Evolutionary conservation across 257 asterid species (phyloP), one percentile per base, ranked within the genome.

Genomic region (Nicotiana noctiflora): DNA sequence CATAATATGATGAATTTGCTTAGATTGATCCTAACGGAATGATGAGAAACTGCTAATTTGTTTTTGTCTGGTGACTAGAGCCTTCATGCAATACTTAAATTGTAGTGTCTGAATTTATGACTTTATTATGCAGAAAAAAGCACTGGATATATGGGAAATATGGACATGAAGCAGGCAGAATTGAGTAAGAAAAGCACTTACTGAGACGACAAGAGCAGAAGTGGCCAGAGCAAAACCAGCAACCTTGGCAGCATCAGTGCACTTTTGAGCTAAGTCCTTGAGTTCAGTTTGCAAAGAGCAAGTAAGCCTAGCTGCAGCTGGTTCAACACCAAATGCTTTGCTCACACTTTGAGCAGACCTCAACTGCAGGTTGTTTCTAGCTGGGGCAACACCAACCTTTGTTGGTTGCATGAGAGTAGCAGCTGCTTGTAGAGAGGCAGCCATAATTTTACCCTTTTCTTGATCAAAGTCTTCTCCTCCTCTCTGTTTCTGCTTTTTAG

Each of bases 151-250:
- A 72, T 72, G 40, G 60, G 60, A 23, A 40, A 21, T 21, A 70
- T 70, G 17, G 34, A 44, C 37, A 19, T 72, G 9, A 74, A 25
- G 37, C 44, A 23, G 44, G 55, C 29, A 44, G 72, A n/a, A 63
- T 51, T 63, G 29, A 19, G 3, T 15, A 29, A 19, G 37, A 9
- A 1, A 34, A 74, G 51, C 4, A 55, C 82, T 76, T 92, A 95
- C 99, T 83, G 98, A 90, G 86, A 86, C 93, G 13, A 94, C 89
- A 27, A 96, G 98, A 21, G 99, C 99, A 53, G 99, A 96, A 81
- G 98, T 90, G 77, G 99, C 99, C 44, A 96, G 98, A 80, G 98
- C 98, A 77, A 96, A 91, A 32, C 97, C 98, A 67, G 99, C 98
- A 79, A 93, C 90, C 89, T 91, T 96, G 77, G 98, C 99, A 66